Percentiles rank a stretch among this genome's conserved stretches.
Evolutionary conservation across 192 early-diverging fungal species (phyloP).

Genomic region (Chytriomyces sp.): DNA sequence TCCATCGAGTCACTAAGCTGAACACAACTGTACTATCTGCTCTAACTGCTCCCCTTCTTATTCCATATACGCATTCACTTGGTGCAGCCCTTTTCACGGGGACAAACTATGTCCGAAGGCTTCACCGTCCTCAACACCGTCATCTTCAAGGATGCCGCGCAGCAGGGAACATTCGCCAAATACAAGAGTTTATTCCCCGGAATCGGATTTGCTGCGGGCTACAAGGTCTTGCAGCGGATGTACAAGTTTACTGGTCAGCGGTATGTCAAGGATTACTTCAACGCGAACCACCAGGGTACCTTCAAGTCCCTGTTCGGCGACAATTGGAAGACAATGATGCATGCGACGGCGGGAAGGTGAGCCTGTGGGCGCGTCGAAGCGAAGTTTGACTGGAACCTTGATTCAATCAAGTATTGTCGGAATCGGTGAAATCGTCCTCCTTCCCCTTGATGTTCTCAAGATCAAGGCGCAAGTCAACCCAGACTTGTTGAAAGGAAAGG

Average conservation of each 20-base stretch:
- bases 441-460: conserved; percentile 97
- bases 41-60: neutral
- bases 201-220: conserved; percentile 95
- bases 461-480: conserved; percentile 98
- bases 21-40: neutral
- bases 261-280: conserved; percentile 90
- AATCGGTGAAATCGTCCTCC: conserved; percentile 94
- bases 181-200: conserved; percentile 97
- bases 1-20: neutral
- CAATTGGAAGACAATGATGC: conserved; percentile 94
- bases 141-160: conserved; percentile 90
- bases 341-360: conserved; percentile 89
- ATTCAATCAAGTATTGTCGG: conserved; percentile 76
- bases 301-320: conserved; percentile 90
- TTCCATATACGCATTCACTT: neutral
- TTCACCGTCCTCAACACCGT: conserved; percentile 75
- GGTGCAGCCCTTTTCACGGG: conserved; percentile 57
- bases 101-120: conserved; percentile 66
- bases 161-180: conserved; percentile 72
- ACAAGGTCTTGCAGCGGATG: conserved; percentile 95
- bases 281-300: conserved; percentile 72
- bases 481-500: conserved; percentile 81
- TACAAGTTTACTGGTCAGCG: conserved; percentile 99
- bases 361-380: neutral
- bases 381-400: neutral